Base-by-base conservation (phyloP, 257 asterid species). In the Capsicum baccatum region DNA sequence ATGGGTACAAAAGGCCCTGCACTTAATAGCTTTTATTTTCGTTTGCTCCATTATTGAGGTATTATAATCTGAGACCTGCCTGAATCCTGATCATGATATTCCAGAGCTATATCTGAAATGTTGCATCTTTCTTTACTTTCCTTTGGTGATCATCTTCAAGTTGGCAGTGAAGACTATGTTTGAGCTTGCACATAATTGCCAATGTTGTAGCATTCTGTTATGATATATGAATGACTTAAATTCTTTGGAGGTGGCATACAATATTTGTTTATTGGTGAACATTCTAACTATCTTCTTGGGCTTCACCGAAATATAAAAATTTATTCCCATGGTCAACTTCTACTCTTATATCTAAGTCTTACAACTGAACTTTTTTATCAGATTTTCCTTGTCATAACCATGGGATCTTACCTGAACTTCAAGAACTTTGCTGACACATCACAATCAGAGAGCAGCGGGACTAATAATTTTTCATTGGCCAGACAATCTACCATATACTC, bases 331-430 rank as follows among this genome's bases (percentile, higher is more conserved):
- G 68, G 55, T 33, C n/a, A 39, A 6, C 33, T 80, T 79, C 68
- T 55, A 35, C 35, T 58, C 9, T 37, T 21, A 82, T 86, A 58
- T 59, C 79, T 85, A 83, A 83, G 69, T 80, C 86, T 88, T 69
- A 83, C 55, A 19, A 64, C 80, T 85, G 80, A 84, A 87, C 80
- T 80, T 85, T 52, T 74, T 88, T 84, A 92, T 76, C 88, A 35
- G 85, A 83, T 89, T 89, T 83, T 86, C 66, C 70, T 67, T 83
- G 85, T 82, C 52, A 63, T 79, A 81, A 60, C 57, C 58, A 96
- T 93, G 97, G 94, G 94, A 48, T 94, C 98, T 84, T 92, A 86
- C 87, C 84, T 93, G 91, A 93, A 96, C 88, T 96, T 94, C 93
- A 92, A 92, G 92, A 88, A 89, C 89, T 84, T 90, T 57, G 93